Base-by-base conservation (phyloP, 805 yeast genomes). In the Kodamaea hsintzibuensis region DNA sequence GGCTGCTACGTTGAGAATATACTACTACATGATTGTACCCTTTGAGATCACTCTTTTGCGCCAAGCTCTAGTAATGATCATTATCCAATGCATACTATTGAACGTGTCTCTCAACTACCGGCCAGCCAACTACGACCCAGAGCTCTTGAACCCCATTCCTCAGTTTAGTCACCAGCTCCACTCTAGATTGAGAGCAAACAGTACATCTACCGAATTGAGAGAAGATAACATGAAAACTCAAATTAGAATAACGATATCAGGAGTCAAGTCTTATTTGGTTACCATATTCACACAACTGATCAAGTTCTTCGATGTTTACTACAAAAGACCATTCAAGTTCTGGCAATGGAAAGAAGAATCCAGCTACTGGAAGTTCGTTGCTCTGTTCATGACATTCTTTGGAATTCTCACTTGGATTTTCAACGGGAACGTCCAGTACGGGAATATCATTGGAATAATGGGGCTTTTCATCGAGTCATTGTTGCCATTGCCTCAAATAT, bases 31-130 rank as follows among this genome's bases (percentile, higher is more conserved):
- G 57, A 85, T 89, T 49, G 81, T 85, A 46, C 96, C 96, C 0
- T 91, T 86, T 65, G 97, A 91, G 66, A 68, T 81, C n/a, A 82
- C 96, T 1, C 70, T 91, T 42, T 73, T 91, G 43, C 72, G 93
- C 56, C 98, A 92, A 65, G 83, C 95, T 38, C 62, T 88, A 42
- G 82, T 89, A n/a, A 91, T 91, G 97, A 77, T 91, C n/a, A 77
- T 82, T 57, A 87, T 90, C 51, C 98, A 91, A 62, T 61, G 82
- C 40, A 68, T 88, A 0, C 69, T 92, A 50, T 71, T 91, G 39
- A 80, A 80, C 54, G 82, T 83, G 8, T 85, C 91, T 1, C 74
- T 92, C 43, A 74, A 69, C 18, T 86, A 80, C 63, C 74, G 92
- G 56, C 81, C 73, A 7, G 50, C 55, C 7, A 64, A 66, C 42